These are phyloP conservation scores for Ophiocordyceps unilateralis DNA, from an alignment of 2,329 filamentous ascomycete species.

Conservation along the genomic window DNA sequence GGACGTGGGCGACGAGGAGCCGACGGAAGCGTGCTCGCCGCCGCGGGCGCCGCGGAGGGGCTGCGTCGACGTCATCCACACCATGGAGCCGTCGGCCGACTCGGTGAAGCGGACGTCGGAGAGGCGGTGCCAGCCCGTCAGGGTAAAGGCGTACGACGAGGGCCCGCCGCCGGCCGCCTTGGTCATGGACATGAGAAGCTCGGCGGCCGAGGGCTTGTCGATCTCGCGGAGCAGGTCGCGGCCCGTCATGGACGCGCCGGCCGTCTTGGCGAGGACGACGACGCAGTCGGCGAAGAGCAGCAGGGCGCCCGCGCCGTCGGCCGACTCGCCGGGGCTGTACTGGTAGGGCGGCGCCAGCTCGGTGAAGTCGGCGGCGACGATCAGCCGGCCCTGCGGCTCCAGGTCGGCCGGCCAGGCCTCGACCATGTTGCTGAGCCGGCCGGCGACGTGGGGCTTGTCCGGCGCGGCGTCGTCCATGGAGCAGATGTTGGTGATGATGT, in stretches of 20 bases:
- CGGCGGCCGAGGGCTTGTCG: constrained; percentile 57
- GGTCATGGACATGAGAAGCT: constrained; percentile 44
- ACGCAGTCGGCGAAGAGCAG: constrained; percentile 73
- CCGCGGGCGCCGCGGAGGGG: constrained; percentile 39
- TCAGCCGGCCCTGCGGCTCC: constrained; percentile 58
- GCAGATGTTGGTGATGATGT: constrained; percentile 92
- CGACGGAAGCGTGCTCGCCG: constrained; percentile 16
- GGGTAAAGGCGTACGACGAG: constrained; percentile 53
- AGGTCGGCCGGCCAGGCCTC: constrained; percentile 60
- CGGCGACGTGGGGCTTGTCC: constrained; percentile 57
- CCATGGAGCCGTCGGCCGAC: constrained; percentile 41
- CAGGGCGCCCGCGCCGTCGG: constrained; percentile 49
- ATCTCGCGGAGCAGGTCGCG: constrained; percentile 70
- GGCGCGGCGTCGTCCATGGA: constrained; percentile 61
- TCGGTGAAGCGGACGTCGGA: constrained; percentile 58
- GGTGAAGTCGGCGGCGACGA: constrained; percentile 63
- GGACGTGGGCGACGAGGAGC: constrained; percentile 26
- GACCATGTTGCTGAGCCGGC: constrained; percentile 58
- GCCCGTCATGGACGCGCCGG: constrained; percentile 44
- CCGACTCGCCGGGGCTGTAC: constrained; percentile 16
- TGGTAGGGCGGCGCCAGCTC: constrained; percentile 61
- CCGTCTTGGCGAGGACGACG: constrained; percentile 55
- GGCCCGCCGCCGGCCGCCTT: constrained; percentile 43
- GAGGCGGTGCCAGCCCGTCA: constrained; percentile 55
- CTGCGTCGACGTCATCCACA: constrained; percentile 51